Base-by-base conservation (phyloP, 2,329 filamentous ascomycete species). In the Colletotrichum incanum region DNA sequence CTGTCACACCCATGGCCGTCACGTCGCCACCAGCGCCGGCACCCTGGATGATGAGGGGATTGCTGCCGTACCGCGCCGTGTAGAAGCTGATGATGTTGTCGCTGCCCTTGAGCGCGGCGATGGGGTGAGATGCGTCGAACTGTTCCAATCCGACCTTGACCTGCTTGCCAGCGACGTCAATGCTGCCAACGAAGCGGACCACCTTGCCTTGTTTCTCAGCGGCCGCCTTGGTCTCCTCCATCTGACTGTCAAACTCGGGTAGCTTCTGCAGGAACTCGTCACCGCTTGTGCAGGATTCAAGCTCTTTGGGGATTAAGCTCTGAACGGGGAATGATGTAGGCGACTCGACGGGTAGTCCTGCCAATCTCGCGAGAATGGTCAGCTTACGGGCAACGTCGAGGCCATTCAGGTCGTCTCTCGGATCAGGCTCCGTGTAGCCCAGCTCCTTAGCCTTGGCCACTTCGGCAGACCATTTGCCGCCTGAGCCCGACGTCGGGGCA, bases 1-100 rank as follows among this genome's bases (percentile, higher is more conserved):
- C 91, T n/a, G 94, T 95, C 58, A 99, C 96, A 72, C 96, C 96
- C 96, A 98, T 98, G 37, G 96, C 96, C 43, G 96, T 99, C 65
- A 98, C 95, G 55, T 98, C 95, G 75, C 94, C 95, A 77, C 96
- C 96, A 34, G 96, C 96, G 73, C 95, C 96, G 45, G 94, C 95
- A 72, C 96, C 96, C 85, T 98, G 96, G 74, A 99, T 91, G 80
- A 98, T 98, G 74, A 99, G 87, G 54, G 96, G 95, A 83, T 96
- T 97, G 80, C 87, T 89, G 71, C 95, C 95, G 80, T 99, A 99
- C 78, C 96, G 90, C 87, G 97, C 93, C 7, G 96, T 99, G 84
- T 98, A 97, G 87, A 99, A 98, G 86, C 93, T 97, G 80, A 99
- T 98, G 81, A 99, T 97, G 86, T 99, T 99, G 82, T 98, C 96